phyloP scores from a whole-genome alignment of 345 rosid species.

The Euclidium syriacum region DNA sequence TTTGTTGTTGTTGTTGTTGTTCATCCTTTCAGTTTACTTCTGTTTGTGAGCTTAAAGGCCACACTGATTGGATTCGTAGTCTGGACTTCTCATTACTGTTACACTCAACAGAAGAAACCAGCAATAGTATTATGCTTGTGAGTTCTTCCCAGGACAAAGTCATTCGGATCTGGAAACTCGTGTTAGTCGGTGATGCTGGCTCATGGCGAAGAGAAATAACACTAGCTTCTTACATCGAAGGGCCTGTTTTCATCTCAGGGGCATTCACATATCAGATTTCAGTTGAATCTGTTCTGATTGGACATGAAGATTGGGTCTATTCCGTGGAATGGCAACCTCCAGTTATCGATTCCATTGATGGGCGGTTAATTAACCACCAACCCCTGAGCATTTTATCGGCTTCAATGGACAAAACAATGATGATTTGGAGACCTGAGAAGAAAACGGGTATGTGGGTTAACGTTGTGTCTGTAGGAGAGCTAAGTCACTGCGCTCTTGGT shows the following conservation, averaged over 20 bases:
- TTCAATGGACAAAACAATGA: conserved; percentile 98
- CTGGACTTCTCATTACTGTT: conserved; percentile 88
- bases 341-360: conserved; percentile 24
- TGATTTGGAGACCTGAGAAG: conserved; percentile 96
- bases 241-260: conserved; percentile 70
- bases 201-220: conserved; percentile 47
- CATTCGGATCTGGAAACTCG: conserved; percentile 85
- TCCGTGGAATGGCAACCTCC: conserved; percentile 98
- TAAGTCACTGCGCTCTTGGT: conserved; percentile 94
- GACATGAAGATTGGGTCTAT: conserved; percentile 98
- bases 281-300: conserved; percentile 84
- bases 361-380: conserved; percentile 38
- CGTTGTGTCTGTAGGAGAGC: conserved; percentile 91
- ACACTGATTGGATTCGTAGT: conserved; percentile 91
- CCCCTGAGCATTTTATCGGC: conserved; percentile 79
- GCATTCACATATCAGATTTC: conserved; percentile 76
- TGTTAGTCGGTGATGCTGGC: conserved; percentile 29
- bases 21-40: conserved; percentile 49
- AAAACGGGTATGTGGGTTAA: conserved; percentile 93
- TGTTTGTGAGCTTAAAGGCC: conserved; percentile 91
- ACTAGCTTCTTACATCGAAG: conserved; percentile 83
- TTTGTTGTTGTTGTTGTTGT: conserved; percentile 1
- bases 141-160: conserved; percentile 96
- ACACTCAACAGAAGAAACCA: conserved; percentile 30
- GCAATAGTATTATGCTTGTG: conserved; percentile 60